Base-by-base conservation (phyloP, 768 basidiomycete species). In the Trametes meyenii region DNA sequence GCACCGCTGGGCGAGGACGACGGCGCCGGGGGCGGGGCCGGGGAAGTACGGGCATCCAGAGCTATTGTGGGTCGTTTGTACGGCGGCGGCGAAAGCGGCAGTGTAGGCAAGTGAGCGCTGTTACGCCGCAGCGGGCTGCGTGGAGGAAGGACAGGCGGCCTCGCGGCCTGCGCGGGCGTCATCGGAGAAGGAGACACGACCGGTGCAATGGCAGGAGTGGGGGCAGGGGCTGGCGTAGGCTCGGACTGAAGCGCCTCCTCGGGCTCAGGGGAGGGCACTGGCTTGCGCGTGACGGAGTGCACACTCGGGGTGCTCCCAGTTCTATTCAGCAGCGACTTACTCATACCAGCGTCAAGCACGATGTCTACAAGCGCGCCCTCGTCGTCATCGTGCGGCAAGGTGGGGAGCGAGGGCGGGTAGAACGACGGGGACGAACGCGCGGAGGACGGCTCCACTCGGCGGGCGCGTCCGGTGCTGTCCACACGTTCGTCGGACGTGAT, bases 121-220 rank as follows among this genome's bases (percentile, higher is more conserved):
- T 21, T 58, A n/a, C 53, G 50, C 19, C 63, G 54, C 24, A 66
- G 54, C 39, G 66, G 63, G 65, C 60, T 66, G 45, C 69, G 69
- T 5, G 65, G 69, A 0, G 66, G 65, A 26, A 65, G 29, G 38
- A 62, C 51, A 21, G 63, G 63, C 44, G 58, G 53, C 36, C 50
- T 33, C 17, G 64, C 26, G 40, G 63, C 23, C 44, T 44, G 35
- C 29, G 33, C 19, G 45, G 62, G 62, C 33, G 58, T 54, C 49
- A 52, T 57, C 5, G 57, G 40, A 12, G 48, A 59, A 11, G 62
- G 62, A 6, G 62, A 40, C 12, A 36, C 46, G 46, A 63, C 48
- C 17, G 52, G 45, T 12, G 39, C 24, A 10, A 21, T 13, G 7
- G 46, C 33, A 13, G 44, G 29, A 4, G 29, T 8, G n/a, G 35